Evolutionary conservation across 2,329 filamentous ascomycete genomes (phyloP), one percentile per base, ranked within the genome.

Genomic region (Botrytis tulipae): DNA sequence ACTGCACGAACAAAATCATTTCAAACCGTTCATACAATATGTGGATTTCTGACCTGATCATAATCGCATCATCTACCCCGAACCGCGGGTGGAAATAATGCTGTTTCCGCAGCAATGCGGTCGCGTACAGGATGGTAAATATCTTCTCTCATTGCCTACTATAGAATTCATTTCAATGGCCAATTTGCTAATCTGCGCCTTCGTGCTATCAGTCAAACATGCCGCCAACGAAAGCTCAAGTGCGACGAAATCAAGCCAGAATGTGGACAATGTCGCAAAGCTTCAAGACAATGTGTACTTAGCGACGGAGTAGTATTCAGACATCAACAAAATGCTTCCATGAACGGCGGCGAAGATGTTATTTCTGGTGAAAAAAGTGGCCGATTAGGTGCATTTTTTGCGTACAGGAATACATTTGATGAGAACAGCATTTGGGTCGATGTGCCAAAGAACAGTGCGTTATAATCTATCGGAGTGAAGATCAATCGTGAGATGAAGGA

Each of bases 241-340:
- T 91, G 89, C 81, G 87, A 89, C 78, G 89, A 91, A 81, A 85
- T 85, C 79, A 88, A 87, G 76, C 89, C 89, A 18, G 81, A 85
- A 54, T 91, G 89, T 78, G 85, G 87, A 48, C 88, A 90, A 80
- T 91, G 89, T 80, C 83, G 74, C 40, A 80, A 90, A 80, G 89
- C 87, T 8, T 86, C 85, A 66, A 84, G 89, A 77, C 85, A 89
- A 81, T 91, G 89, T 80, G 83, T 87, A 63, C 87, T 87, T 37
- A 89, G 87, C 78, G 88, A 88, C 75, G 89, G 88, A 70, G 86
- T 91, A 77, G 87, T 90, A 62, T 92, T 91, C 78, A 87, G 89
- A 72, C 90, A 92, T 80, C 89, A 91, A 78, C 89, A 91, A 81
- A 91, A 91, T 85, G 89, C 89, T 44, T 90, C 88, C 32, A 89